Evolutionary conservation across 1,284 basidiomycete genomes (phyloP), one percentile per base, ranked within the genome.

Genomic region (Cryptococcus jaspeensis): DNA sequence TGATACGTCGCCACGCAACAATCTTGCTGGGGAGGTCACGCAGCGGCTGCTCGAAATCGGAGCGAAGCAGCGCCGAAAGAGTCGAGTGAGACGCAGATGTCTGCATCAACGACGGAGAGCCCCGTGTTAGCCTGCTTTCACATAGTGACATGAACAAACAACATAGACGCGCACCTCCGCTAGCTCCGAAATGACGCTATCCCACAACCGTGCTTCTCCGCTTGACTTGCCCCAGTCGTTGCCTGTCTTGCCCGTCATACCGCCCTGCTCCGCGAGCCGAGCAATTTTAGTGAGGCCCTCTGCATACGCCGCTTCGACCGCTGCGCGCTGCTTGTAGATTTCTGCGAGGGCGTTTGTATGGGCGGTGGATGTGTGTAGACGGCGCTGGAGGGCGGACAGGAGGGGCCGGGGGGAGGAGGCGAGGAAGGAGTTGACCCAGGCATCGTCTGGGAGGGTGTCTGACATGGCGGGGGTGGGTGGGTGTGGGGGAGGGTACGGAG

Each of bases 251-350:
- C 67, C 65, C 18, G 61, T 60, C 38, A 76, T 57, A 15, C 59
- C 59, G 15, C 66, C 65, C 5, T 59, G 59, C 67, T 77, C 72
- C 48, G 78, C 70, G 18, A 76, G 68, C 53, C 73, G 67, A 1
- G 74, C 65, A 35, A 82, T 66, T 66, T 81, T 82, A n/a, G 74
- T 64, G 20, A 84, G 74, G 22, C 75, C 67, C 32, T 78, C 76
- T n/a, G 80, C 74, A 61, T 83, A 83, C 35, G 70, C 62, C 16
- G 76, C 70, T 56, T 83, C 81, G 42, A 81, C 76, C 3, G 67
- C 66, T 0, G 78, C 71, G 22, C 81, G 74, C 43, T 82, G 81
- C 38, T 76, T 76, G 70, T 78, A 80, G 56, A 81, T 76, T 52
- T 81, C 78, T 25, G 80, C 77, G 18, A 81, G 66, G 0, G 71